phyloP scores from a whole-genome alignment of 441 rosid species.

The Omphalea diandra region DNA sequence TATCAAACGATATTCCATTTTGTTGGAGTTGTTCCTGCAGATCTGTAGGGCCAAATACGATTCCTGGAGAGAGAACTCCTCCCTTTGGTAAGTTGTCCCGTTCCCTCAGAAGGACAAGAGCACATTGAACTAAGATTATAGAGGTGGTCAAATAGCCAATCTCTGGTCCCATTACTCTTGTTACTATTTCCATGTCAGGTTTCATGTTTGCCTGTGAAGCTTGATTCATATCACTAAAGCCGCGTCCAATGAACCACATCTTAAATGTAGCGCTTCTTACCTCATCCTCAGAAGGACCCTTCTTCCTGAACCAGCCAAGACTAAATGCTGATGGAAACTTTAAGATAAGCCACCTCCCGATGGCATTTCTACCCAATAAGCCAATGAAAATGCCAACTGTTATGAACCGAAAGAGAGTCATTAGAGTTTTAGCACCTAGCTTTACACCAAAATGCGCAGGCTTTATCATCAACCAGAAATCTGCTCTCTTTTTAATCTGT shows the following conservation, averaged over 20 bases:
- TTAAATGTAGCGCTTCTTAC: conserved; percentile 73
- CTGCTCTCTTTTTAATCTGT: conserved; percentile 48
- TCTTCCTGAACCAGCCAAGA: conserved; percentile 78
- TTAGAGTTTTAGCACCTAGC: conserved; percentile 56
- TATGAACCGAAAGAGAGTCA: conserved; percentile 49
- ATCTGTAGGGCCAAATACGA: conserved; percentile 79
- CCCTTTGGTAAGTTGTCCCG: conserved; percentile 66
- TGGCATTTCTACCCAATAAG: conserved; percentile 42
- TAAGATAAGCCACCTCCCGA: conserved; percentile 79
- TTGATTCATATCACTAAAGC: conserved; percentile 51
- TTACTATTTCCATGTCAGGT: conserved; percentile 67
- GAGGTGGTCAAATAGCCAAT: conserved; percentile 84
- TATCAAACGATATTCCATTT: conserved; percentile 78
- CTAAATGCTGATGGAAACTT: conserved; percentile 81
- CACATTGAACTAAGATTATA: conserved; percentile 65
- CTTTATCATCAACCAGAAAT: conserved; percentile 69
- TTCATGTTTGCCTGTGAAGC: conserved; percentile 43
- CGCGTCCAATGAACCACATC: conserved; percentile 88
- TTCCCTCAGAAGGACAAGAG: conserved; percentile 54
- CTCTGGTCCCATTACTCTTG: conserved; percentile 82
- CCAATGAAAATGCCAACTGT: conserved; percentile 62
- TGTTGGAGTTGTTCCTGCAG: conserved; percentile 65
- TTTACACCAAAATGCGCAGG: conserved; percentile 85
- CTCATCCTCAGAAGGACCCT: conserved; percentile 82
- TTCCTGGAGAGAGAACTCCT: conserved; percentile 77